Base-by-base conservation (phyloP, 371 early-diverging fungal genomes). In the Circinella umbellata region DNA sequence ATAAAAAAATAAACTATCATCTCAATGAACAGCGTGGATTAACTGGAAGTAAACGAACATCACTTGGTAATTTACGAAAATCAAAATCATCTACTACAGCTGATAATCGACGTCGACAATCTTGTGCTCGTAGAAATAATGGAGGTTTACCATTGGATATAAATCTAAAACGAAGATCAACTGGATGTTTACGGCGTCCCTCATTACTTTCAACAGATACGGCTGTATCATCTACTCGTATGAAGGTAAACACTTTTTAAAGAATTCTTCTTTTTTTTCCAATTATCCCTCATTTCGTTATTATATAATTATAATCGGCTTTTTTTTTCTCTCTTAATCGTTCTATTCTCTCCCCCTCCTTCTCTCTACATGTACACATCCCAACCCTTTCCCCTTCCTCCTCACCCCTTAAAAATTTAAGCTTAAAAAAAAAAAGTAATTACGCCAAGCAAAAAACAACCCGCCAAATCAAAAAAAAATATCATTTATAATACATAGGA, bases 91-190 rank as follows among this genome's bases (percentile, higher is more conserved):
- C 51, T 17, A 80, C 78, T 8, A 80, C 80, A 60, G 78, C 78
- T 15, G 80, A 80, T 63, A 70, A 67, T 17, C 69, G 66, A 18
- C 69, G 55, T 38, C 67, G 59, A 42, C 72, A 72, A 61, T 69
- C 75, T 3, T 51, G 66, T 14, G 67, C 65, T 42, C 62, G 62
- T 46, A 62, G 34, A 62, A 62, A 18, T 18, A 62, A 46, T 39
- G 51, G 51, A 5, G 51, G 51, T 51, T 13, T 42, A 8, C 18
- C 49, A 14, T 14, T 66, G 20, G 55, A 66, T 46, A 69, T 80
- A 34, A 61, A 68, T n/a, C 73, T 81, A 66, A 82, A 82, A 66
- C 77, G 83, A 63, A 74, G 80, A 54, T 82, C 83, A 2, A 82
- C 79, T 7, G 83, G 80, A 11, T 80, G 80, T 47, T 68, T 82